Evolutionary conservation across 768 basidiomycete species (phyloP).

Genomic region (Pisolithus marmoratus): DNA sequence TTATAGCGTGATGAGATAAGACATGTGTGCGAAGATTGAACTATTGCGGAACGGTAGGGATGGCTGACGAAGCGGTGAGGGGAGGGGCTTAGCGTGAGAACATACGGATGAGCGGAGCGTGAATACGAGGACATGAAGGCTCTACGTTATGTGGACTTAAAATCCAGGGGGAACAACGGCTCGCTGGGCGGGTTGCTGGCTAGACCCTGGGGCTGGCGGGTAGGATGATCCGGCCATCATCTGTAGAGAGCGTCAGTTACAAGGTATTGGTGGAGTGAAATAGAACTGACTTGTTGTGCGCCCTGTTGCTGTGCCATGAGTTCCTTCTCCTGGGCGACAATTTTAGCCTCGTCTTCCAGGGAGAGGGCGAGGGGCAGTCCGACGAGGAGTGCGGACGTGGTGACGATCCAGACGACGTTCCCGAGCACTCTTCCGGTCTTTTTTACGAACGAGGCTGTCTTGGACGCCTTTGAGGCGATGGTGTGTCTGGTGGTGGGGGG

Average conservation of each 20-base stretch:
- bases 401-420: conserved; percentile 90
- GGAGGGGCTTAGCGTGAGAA: conserved; percentile 7
- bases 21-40: conserved; percentile 14
- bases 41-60: conserved; percentile 5
- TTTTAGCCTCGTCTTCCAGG: conserved; percentile 94
- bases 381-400: conserved; percentile 89
- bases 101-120: conserved; percentile 2
- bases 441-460: conserved; percentile 59
- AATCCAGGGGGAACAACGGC: conserved; percentile 83
- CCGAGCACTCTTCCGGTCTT: conserved; percentile 70
- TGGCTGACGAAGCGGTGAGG: conserved; percentile 12
- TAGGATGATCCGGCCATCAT: conserved; percentile 64
- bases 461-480: conserved; percentile 56
- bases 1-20: conserved; percentile 21
- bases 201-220: conserved; percentile 40
- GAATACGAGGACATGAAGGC: conserved; percentile 1
- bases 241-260: conserved; percentile 33
- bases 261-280: conserved; percentile 2
- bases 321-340: conserved; percentile 92
- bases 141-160: conserved; percentile 31
- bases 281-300: conserved; percentile 69
- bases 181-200: conserved; percentile 32
- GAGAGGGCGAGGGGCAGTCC: conserved; percentile 90
- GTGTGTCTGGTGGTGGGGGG: conserved; percentile 83
- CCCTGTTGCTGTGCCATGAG: conserved; percentile 91